Base-by-base conservation (phyloP, 441 rosid species). In the Geranium incanum region DNA sequence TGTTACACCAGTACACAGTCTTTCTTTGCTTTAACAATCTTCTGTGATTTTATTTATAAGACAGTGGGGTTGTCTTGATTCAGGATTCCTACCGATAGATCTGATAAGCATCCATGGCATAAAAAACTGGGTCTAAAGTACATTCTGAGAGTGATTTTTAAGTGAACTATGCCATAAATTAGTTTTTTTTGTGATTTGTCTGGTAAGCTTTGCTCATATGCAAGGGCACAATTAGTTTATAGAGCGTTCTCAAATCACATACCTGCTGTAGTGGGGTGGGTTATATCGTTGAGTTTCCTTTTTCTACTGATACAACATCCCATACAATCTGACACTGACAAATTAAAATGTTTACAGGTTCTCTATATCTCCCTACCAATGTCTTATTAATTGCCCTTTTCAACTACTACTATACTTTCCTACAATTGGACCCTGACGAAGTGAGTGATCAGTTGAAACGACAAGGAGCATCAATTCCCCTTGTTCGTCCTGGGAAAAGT, bases 321-420 rank as follows among this genome's bases (percentile, higher is more conserved):
- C 37, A n/a, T 69, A 45, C 68, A 4, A 18, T 71, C 66, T 38
- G 43, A 70, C 16, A 62, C 68, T 76, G 65, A 67, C 15, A 2
- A 13, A 36, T 50, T 7, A 43, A 67, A 50, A 55, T 76, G 4
- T 68, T 75, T 83, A 84, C 74, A 95, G 99, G 98, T 78, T 86
- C 98, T 55, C 80, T 95, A 72, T 95, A 95, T 76, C 88, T 95
- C 63, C 96, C 99, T 3, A 90, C 97, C 70, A 95, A 92, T 74
- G 89, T 95, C 77, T 75, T 95, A 41, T 83, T 92, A 79, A 89
- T 95, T 76, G 97, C 98, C 73, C 92, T 95, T 87, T 95, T 95
- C 88, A 95, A 92, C 87, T 92, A 92, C 84, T 95, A 92, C 84
- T 92, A 95, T 82, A 92, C 99, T 67, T 95, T 95, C 85, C 87